Base-by-base conservation (phyloP, 768 basidiomycete species). In the Boletus rubroflammeus region DNA sequence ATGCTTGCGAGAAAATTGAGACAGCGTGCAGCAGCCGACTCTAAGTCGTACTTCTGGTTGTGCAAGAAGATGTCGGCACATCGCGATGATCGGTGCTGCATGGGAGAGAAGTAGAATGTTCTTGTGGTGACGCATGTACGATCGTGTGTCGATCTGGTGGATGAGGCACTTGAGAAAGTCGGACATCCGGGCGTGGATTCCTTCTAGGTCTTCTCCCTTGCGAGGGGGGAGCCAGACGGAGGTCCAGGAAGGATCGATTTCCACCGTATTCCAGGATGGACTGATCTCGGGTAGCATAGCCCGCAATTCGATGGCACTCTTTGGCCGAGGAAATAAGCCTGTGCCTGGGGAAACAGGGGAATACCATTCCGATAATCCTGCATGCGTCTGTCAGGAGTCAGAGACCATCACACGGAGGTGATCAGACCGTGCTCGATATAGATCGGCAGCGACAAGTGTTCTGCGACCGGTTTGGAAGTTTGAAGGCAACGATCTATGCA, bases 401-500 rank as follows among this genome's bases (percentile, higher is more conserved):
- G 44, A 38, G 17, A 13, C 21, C 3, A n/a, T 17, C 31, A 61
- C 72, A 47, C 56, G 23, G 38, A 26, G 38, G 28, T 15, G 28
- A 14, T 48, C 63, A 32, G 50, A 83, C 91, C 92, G 60, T 92
- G 90, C 62, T 94, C 92, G 14, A 88, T 80, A 57, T 80, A 86
- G 48, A 93, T 80, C 1, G 91, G 89, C 4, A 92, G 56, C 14
- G 75, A 72, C 19, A 93, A 75, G 0, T 81, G 79, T 36, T 73
- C 67, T 15, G 92, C 81, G 3, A 78, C 72, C 2, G 92, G 90
- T 31, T 78, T 74, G 1, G 85, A 72, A 0, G 92, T 94, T 66
- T 94, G 91, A 23, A 93, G 74, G 67, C 92, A 93, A n/a, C 92
- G 87, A 72, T 93, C 90, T 92, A 60, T 34, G 9, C 19, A 23